Percentiles rank a stretch among this genome's conserved stretches.
Evolutionary conservation across 768 basidiomycete genomes (phyloP).

Genomic region (Russula compacta): DNA sequence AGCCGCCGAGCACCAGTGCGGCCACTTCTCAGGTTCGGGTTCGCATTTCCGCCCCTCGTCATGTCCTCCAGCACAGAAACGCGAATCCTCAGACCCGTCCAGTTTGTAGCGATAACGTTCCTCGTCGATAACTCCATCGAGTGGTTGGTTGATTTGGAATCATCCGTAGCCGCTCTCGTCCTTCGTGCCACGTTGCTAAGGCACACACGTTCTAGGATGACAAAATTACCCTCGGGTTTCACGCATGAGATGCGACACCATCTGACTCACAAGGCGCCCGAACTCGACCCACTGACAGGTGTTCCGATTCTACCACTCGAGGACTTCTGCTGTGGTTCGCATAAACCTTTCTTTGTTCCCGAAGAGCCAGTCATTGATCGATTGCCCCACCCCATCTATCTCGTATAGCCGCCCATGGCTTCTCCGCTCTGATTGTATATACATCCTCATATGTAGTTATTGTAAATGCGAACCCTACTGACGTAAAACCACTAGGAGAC

Average conservation of each 20-base stretch:
- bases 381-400: background rate
- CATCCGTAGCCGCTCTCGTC: background rate
- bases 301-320: constrained; percentile 66
- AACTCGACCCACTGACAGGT: constrained; percentile 36
- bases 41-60: background rate
- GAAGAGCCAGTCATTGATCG: background rate
- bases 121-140: constrained; percentile 32
- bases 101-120: constrained; percentile 21
- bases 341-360: background rate
- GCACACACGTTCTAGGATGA: constrained; percentile 46
- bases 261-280: constrained; percentile 39
- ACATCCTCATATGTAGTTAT: background rate
- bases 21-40: no score
- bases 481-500: constrained; percentile 40
- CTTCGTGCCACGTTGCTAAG: background rate
- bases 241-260: constrained; percentile 62
- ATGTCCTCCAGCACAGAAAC: background rate
- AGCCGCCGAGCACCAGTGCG: no score
- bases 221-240: constrained; percentile 70
- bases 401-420: constrained; percentile 65
- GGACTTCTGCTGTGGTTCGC: constrained; percentile 60
- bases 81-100: constrained; percentile 12
- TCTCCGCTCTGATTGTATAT: constrained; percentile 65
- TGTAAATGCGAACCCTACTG: background rate
- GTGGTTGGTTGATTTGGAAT: constrained; percentile 24